These are phyloP conservation scores for Schizopora paradoxa DNA, from an alignment of 1,284 basidiomycete species.

Conservation along the genomic window DNA sequence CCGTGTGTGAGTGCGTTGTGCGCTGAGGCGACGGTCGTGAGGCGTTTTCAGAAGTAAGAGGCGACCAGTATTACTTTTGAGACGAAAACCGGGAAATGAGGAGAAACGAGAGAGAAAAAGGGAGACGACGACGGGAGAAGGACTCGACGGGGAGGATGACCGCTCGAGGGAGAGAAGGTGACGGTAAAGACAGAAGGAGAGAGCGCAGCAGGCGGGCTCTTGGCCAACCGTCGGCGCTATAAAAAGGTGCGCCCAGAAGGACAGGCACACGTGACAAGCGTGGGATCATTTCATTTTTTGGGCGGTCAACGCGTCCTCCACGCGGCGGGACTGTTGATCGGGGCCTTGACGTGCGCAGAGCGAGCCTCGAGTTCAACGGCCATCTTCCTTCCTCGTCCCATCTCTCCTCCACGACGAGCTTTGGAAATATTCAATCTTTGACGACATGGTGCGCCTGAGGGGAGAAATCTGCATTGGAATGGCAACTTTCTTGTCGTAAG, in stretches of 20 bases:
- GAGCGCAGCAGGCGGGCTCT: not conserved
- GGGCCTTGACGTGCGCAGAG: not conserved
- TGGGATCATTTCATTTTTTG: not conserved
- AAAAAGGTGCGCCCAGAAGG: not conserved
- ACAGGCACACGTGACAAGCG: not conserved
- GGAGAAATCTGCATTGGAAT: slow-evolving; percentile 21
- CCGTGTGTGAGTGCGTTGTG: no score
- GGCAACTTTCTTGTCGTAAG: slow-evolving; percentile 20
- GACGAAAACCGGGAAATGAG: not conserved
- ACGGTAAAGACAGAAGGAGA: not conserved
- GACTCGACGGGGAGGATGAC: not conserved
- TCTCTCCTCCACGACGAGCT: no score
- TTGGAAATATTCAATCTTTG: not conserved
- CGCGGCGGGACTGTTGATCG: not conserved
- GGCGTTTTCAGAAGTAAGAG: no score
- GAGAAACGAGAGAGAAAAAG: not conserved
- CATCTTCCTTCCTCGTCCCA: slow-evolving; percentile 6
- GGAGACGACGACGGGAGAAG: not conserved
- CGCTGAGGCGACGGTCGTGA: no score
- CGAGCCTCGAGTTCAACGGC: slow-evolving; percentile 6
- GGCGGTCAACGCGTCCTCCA: not conserved
- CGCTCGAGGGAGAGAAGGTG: not conserved
- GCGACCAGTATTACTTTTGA: not conserved
- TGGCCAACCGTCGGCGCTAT: not conserved
- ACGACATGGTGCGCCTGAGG: slow-evolving; percentile 15